Evolutionary conservation across 2,329 filamentous ascomycete species (phyloP), one percentile per base, ranked within the genome.

Genomic region (Fusarium phyllophilum): DNA sequence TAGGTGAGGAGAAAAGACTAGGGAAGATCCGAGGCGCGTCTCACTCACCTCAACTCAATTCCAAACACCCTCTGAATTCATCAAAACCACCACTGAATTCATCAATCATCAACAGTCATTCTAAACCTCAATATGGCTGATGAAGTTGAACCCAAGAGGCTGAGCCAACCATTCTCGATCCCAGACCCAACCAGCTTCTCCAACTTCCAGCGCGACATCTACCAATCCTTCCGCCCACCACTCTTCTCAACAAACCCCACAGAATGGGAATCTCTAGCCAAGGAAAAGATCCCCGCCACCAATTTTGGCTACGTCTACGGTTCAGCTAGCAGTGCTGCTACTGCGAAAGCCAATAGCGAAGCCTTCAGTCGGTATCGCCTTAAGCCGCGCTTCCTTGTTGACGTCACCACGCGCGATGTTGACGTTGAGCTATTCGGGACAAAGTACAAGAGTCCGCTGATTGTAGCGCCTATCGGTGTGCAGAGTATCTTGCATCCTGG

Each of bases 401-500:
- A 84, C 4, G 84, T 82, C 9, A 77, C 78, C 31, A 83, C 82
- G 36, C 83, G 89, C 13, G 83, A 89, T 65, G 79, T 90, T n/a
- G 82, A 81, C 12, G 82, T 88, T 8, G 82, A 86, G 48, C 78
- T 91, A 1, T 90, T 91, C 70, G 87, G 86, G 2, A 80, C 84
- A 34, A 83, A 78, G 36, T 88, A 88, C 62, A 81, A 84, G 84
- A 76, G 55, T 62, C 80, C 70, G 13, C 55, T 93, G 2, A 78
- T 93, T 5, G 87, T 92, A 77, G 92, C 91, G 2, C 92, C 92
- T 0, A 85, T 94, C 4, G 92, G 93, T 1, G 91, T 93, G 1
- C 91, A 94, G 75, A 84, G 84, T 5, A 89, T 93, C 38, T 90
- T 92, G 78, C 91, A 95, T 74, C 79, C 83, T 0, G 89, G 93